phyloP scores from a whole-genome alignment of 306 rosid species.

The Trifolium subterraneum region DNA sequence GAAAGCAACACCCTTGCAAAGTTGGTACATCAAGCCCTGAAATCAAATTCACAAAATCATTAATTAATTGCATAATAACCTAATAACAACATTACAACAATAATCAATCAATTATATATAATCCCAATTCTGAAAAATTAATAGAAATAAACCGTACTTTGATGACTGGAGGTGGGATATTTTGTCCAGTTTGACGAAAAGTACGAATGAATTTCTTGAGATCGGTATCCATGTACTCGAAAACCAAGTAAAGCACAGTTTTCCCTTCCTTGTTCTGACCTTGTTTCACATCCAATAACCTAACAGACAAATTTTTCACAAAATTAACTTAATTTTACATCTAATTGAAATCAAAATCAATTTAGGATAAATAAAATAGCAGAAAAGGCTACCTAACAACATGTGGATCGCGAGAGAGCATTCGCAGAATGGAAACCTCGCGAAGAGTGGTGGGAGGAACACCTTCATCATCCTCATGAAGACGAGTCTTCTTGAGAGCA shows the following conservation, averaged over 20 bases:
- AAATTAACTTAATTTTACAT: background rate
- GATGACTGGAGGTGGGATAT: slow-evolving; percentile 53
- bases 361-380: background rate
- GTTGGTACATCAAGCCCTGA: slow-evolving; percentile 90
- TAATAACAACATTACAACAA: background rate
- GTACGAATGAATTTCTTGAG: slow-evolving; percentile 77
- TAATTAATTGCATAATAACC: background rate
- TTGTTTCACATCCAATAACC: slow-evolving; percentile 91
- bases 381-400: slow-evolving; percentile 60
- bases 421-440: slow-evolving; percentile 89
- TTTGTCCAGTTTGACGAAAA: slow-evolving; percentile 69
- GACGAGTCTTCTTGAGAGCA: slow-evolving; percentile 95
- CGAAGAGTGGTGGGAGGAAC: slow-evolving; percentile 98
- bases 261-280: slow-evolving; percentile 91
- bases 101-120: background rate
- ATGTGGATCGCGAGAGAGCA: slow-evolving; percentile 94
- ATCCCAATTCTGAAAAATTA: background rate
- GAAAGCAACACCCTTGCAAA: slow-evolving; percentile 96
- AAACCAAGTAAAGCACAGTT: slow-evolving; percentile 88
- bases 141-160: slow-evolving; percentile 46
- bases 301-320: background rate
- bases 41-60: background rate
- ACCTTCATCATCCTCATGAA: slow-evolving; percentile 95
- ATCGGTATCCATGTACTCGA: slow-evolving; percentile 93
- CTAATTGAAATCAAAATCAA: background rate